phyloP scores from a whole-genome alignment of 148 eudicot genomes.

The Chenopodium quinoa region DNA sequence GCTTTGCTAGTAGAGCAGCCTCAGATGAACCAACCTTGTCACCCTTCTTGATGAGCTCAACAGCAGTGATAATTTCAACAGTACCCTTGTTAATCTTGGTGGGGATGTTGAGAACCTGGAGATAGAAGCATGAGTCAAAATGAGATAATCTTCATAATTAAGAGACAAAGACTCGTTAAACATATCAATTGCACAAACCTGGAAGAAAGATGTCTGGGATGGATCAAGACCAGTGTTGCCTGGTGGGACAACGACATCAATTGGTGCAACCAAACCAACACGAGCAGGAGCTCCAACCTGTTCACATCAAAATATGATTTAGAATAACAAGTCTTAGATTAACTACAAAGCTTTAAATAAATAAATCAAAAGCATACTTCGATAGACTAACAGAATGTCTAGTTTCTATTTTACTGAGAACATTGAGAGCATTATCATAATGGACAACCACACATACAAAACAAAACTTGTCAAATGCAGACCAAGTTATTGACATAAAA shows the following conservation, averaged over 20 bases:
- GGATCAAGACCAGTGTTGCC: constrained; percentile 84
- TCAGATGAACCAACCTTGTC: constrained; percentile 81
- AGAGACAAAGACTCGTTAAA: not conserved
- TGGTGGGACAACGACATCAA: constrained; percentile 74
- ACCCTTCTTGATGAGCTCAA: constrained; percentile 69
- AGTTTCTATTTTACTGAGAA: too few relatives aligned
- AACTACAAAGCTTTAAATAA: too few relatives aligned
- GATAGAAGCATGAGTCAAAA: not conserved
- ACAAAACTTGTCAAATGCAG: too few relatives aligned
- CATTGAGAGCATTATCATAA: too few relatives aligned
- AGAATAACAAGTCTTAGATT: not conserved
- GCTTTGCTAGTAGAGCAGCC: constrained; percentile 69
- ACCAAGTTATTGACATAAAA: too few relatives aligned
- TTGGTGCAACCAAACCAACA: constrained; percentile 74
- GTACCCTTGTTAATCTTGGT: constrained; percentile 89
- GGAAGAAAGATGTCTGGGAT: constrained; percentile 84
- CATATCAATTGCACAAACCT: constrained; percentile 27
- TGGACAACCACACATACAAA: too few relatives aligned
- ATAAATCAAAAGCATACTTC: too few relatives aligned
- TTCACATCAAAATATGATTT: not conserved
- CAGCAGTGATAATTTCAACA: constrained; percentile 69
- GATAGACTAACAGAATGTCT: too few relatives aligned
- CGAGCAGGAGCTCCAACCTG: constrained; percentile 88
- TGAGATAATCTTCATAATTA: too few relatives aligned
- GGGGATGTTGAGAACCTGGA: constrained; percentile 69